A percentile compares a stretch with the other conserved stretches of the same genome.
Conservation (phyloP, 2,329 filamentous ascomycete species). For the Fusarium pseudocircinatum region DNA sequence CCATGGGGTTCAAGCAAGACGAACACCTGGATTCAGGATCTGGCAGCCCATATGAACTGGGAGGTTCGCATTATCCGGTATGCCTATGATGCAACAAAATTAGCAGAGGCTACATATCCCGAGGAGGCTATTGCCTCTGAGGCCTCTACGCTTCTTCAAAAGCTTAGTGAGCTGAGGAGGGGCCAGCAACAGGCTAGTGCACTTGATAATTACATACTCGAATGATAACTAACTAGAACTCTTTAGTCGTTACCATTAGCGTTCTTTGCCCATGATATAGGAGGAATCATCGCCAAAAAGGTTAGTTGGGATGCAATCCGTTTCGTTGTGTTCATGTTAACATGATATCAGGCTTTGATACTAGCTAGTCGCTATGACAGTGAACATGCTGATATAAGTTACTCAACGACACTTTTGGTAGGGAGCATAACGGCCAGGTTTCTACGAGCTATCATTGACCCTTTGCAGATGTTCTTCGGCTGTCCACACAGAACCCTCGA, state of each 20-base stretch:
- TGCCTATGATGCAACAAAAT: not conserved
- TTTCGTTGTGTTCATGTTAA: not conserved
- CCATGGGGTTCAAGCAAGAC: not conserved
- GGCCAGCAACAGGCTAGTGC: too few relatives aligned
- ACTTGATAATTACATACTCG: too few relatives aligned
- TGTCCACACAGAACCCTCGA: not conserved
- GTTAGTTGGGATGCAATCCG: not conserved
- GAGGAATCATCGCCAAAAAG: constrained; percentile 3
- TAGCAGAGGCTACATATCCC: not conserved
- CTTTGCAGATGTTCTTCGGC: not conserved
- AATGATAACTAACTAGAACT: too few relatives aligned
- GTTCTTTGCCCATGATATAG: constrained; percentile 1
- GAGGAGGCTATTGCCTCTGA: not conserved
- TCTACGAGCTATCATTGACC: accelerated
- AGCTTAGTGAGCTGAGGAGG: not conserved
- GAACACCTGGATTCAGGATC: not conserved
- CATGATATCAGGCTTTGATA: not conserved
- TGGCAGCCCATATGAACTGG: not conserved
- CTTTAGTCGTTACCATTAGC: not conserved
- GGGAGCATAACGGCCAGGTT: accelerated
- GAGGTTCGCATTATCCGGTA: not conserved
- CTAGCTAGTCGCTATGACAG: not conserved
- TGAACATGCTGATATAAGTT: not conserved
- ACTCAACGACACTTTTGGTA: not conserved
- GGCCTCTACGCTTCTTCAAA: not conserved